Base-by-base conservation (phyloP, 108 stramenopile genomes). In the Thalassiosira profunda region DNA sequence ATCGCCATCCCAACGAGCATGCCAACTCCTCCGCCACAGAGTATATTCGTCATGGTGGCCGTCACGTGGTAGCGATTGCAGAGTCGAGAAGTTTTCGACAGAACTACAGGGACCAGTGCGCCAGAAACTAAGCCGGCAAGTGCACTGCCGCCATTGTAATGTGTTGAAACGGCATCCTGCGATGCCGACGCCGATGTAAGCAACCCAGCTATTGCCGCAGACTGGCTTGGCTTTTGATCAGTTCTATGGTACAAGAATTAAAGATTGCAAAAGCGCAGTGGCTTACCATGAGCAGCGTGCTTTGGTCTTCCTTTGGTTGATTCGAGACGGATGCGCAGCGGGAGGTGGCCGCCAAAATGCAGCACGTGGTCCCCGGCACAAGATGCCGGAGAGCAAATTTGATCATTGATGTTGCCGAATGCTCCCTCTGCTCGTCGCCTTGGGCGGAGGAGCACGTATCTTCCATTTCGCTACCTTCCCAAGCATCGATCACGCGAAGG, bases 31-130 rank as follows among this genome's bases (percentile, higher is more conserved):
- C 85, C 88, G 10, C 70, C 78, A 6, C 66, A 58, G 21, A 89
- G 20, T 5, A 89, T 65, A 70, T 84, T 89, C 14, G 85, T 86
- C 85, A 86, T 86, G 15, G 88, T 89, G 14, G 85, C 88, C 2
- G 88, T 86, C 33, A 83, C 40, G 11, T 76, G 61, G 28, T 55
- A 63, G 5, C 53, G 48, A 47, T 79, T 63, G 44, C 82, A 88
- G 8, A 47, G n/a, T 43, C 70, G 66, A 7, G 85, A 65, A 2
- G 69, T 23, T 25, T 12, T 59, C 55, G 37, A 45, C 45, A 46
- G 42, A 33, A 41, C 45, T 10, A 29, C 12, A 11, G 83, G 67
- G 0, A 85, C 71, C 10, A 70, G 12, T 4, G 59, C 70, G 30
- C 88, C 88, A 24, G 85, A 66, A 10, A 86, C 20, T 24, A 89